Percentiles rank a stretch among this genome's conserved stretches.
These are phyloP conservation scores for Cruciata laevipes DNA, from an alignment of 257 asterid species.

Conservation along the genomic window DNA sequence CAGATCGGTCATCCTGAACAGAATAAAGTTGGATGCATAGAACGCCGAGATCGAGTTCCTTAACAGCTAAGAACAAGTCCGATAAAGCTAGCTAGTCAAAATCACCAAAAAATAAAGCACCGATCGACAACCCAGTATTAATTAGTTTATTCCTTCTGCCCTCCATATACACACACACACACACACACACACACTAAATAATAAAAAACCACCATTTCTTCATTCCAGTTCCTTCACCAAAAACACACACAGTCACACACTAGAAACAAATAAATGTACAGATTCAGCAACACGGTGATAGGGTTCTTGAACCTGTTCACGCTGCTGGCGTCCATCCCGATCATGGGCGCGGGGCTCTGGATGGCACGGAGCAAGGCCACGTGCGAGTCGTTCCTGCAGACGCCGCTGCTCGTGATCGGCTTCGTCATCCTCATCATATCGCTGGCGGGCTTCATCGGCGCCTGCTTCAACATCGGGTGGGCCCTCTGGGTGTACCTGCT, in stretches of 20 bases:
- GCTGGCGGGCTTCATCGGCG: constrained; percentile 84
- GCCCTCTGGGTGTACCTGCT: constrained; percentile 76
- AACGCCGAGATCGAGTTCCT: constrained; percentile 36
- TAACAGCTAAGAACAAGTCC: constrained; percentile 64
- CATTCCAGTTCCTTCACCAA: constrained; percentile 17
- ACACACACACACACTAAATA: constrained; percentile 15
- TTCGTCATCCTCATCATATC: constrained; percentile 68
- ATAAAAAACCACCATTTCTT: not conserved
- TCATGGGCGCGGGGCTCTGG: constrained; percentile 95
- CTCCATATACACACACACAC: constrained; percentile 32
- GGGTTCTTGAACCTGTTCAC: constrained; percentile 90
- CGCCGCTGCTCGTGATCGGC: constrained; percentile 71
- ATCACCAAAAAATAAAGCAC: constrained; percentile 25
- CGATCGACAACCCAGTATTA: not conserved
- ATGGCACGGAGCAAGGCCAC: constrained; percentile 79
- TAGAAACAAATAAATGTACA: constrained; percentile 32
- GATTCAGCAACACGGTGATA: constrained; percentile 83
- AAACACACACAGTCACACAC: not conserved
- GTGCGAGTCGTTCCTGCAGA: constrained; percentile 84
- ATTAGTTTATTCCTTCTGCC: constrained; percentile 25
- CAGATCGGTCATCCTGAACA: not conserved
- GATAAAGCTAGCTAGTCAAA: constrained; percentile 18
- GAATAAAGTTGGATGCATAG: not conserved
- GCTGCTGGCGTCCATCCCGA: constrained; percentile 83
- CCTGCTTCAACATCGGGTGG: constrained; percentile 91